Base-by-base conservation (phyloP, 2,329 filamentous ascomycete species). In the Waltergamsia citrina region DNA sequence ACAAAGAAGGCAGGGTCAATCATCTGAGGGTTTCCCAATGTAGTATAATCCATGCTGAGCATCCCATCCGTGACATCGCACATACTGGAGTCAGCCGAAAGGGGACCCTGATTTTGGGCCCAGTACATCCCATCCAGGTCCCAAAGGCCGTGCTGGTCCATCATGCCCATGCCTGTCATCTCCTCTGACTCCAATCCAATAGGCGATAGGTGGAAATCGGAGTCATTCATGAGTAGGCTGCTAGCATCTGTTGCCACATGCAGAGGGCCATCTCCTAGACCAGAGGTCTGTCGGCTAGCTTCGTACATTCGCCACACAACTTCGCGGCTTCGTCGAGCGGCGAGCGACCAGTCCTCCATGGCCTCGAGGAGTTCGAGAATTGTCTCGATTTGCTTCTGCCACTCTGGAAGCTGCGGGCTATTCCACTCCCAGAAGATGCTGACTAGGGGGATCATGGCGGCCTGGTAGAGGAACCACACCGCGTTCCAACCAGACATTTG, bases 401-500 rank as follows among this genome's bases (percentile, higher is more conserved):
- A 77, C 41, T 68, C 62, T 10, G 59, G 49, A 15, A 69, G 62
- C 22, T 59, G 58, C 8, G 65, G 60, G 47, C 57, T 65, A 38
- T 63, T 59, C 56, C 61, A 65, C 50, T 85, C 78, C 64, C 74
- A 81, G 52, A 86, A 85, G 10, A 88, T 64, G 16, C 74, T 81
- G 9, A 90, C 71, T 2, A 90, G 68, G 0, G 83, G 83, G 7
- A 88, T 77, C 78, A 88, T 84, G 41, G 75, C 76, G 0, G 83
- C 81, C 53, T 88, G 83, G 57, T 85, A 88, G 38, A 85, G 70
- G 56, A 86, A 81, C 81, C 82, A 87, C 3, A 84, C 81, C 0
- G 79, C 83, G 51, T 85, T 85, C 83, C 82, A 88, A 7, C 82
- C 82, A 1, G 75, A 76, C 60, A 88, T 83, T 49, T 86, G 75